phyloP scores from a whole-genome alignment of 2,329 filamentous ascomycete genomes.

The Botrytis porri region DNA sequence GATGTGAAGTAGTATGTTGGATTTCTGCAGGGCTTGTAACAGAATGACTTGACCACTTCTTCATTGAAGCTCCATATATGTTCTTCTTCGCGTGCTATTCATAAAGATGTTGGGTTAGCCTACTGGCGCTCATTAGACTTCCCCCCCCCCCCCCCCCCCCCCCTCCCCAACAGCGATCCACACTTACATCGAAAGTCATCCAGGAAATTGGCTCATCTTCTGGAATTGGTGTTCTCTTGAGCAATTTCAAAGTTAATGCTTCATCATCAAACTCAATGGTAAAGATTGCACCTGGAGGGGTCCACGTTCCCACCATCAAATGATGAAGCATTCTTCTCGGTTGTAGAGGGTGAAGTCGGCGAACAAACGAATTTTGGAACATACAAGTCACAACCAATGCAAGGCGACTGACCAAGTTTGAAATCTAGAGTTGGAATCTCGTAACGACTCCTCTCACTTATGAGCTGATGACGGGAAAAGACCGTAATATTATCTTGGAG shows the following conservation, averaged over 20 bases:
- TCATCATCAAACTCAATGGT: conserved; percentile 87
- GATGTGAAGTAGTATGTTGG: conserved; percentile 47
- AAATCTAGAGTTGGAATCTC: conserved; percentile 10
- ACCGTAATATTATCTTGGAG: background rate
- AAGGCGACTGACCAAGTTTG: background rate
- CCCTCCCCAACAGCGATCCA: conserved; percentile 25
- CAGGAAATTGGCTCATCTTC: conserved; percentile 86
- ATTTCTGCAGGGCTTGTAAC: conserved; percentile 76
- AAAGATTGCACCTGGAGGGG: conserved; percentile 83
- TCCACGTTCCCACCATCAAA: conserved; percentile 91
- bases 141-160: conserved; percentile 34
- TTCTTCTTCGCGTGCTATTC: conserved; percentile 73
- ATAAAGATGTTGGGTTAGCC: background rate
- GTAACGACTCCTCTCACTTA: conserved; percentile 6
- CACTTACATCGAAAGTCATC: conserved; percentile 82
- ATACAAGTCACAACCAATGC: background rate
- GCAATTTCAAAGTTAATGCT: conserved; percentile 66
- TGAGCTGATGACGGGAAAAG: background rate
- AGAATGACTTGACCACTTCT: conserved; percentile 83
- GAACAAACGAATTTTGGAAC: conserved; percentile 2
- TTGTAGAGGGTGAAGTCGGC: background rate
- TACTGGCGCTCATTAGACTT: conserved; percentile 7
- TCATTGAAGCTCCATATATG: conserved; percentile 88
- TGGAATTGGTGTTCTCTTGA: conserved; percentile 79
- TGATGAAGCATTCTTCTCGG: conserved; percentile 70